Evolutionary conservation across 495 filamentous ascomycete genomes (phyloP), one percentile per base, ranked within the genome.

Genomic region (Xylaria acuta): DNA sequence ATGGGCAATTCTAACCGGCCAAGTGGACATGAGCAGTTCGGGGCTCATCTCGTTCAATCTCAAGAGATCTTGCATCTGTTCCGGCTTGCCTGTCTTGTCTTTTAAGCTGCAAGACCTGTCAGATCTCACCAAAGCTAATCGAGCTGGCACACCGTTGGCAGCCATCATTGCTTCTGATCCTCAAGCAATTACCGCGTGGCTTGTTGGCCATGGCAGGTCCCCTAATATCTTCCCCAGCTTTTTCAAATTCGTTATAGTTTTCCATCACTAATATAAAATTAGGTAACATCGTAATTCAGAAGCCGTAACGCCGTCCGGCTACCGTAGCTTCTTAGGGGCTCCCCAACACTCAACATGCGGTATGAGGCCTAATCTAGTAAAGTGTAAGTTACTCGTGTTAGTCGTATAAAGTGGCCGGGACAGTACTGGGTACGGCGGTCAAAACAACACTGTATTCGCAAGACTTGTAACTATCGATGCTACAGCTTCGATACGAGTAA

Each of bases 1-100:
- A 7, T 62, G 40, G 69, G 63, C 70, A 72, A 45, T 27, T 20
- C 51, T 40, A 72, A 49, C 63, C 70, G 49, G 51, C 69, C 45
- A 59, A 47, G 47, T 71, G 60, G 34, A 25, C 47, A 38, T 60
- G 25, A 67, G 36, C 49, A 62, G 34, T 45, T 20, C 49, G 30
- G 54, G 40, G 66, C 20, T 51, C 45, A 66, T 66, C 41, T 66
- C 43, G 47, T 20, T 53, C 49, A 67, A 69, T 60, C 67, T 69
- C 40, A 16, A 58, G 34, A 69, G 67, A 69, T 69, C 67, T 69
- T 18, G 67, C 67, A 69, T 69, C 32, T 41, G 49, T 49, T 47
- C 27, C 49, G 54, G 45, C 45, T 71, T 71, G 45, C 58, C 59
- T 69, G 22, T 71, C 34, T 41, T 32, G 45, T 56, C 43, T 38